phyloP scores from a whole-genome alignment of 257 asterid genomes.

The Solanum ossicruentum region DNA sequence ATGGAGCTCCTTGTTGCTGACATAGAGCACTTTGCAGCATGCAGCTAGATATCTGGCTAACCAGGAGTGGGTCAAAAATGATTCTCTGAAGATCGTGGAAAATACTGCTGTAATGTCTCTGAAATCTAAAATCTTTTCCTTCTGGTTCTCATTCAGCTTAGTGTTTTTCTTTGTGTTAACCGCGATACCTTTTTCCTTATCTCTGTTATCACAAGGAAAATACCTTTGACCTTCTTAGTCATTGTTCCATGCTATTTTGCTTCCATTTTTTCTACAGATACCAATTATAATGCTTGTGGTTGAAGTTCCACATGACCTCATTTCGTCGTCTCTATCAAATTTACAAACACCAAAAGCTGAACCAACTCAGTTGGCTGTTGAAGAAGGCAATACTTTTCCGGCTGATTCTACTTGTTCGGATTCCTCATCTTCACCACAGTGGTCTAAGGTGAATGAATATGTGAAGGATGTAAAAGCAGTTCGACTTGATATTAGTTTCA shows the following conservation, averaged over 20 bases:
- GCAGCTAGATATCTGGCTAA: conserved; percentile 99
- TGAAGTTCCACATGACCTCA: conserved; percentile 83
- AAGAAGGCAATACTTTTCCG: conserved; percentile 33
- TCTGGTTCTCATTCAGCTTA: neutral
- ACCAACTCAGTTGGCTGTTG: conserved; percentile 28
- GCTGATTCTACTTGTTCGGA: conserved; percentile 34
- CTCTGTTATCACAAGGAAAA: neutral
- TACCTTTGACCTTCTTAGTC: neutral
- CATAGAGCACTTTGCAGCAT: conserved; percentile 52
- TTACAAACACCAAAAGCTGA: conserved; percentile 39
- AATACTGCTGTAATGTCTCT: conserved; percentile 89
- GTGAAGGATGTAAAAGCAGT: conserved; percentile 59
- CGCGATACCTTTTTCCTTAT: neutral
- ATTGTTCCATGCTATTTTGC: neutral
- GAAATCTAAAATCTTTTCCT: neutral
- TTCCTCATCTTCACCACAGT: conserved; percentile 23
- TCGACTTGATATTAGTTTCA: conserved; percentile 95
- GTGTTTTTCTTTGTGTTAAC: neutral
- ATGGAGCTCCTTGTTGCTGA: conserved; percentile 4
- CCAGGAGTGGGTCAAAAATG: conserved; percentile 99
- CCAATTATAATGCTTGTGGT: conserved; percentile 98
- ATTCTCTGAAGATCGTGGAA: conserved; percentile 99
- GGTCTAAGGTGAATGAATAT: conserved; percentile 26
- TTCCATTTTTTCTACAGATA: conserved; percentile 38
- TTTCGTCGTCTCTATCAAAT: conserved; percentile 39